Base-by-base conservation (phyloP, 768 basidiomycete genomes). In the Mycena rebaudengoi region DNA sequence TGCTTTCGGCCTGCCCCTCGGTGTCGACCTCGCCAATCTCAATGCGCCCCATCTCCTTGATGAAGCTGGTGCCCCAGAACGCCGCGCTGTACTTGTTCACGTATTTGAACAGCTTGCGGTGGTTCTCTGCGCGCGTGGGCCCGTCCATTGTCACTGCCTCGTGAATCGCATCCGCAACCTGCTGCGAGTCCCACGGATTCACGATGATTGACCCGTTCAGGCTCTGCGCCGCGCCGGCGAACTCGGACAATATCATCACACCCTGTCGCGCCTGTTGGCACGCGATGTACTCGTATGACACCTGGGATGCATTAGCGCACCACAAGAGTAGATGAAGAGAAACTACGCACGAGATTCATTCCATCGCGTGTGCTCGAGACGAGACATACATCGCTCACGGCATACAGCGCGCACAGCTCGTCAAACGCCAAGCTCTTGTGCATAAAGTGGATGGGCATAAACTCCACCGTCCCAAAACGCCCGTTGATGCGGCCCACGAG, bases 401-500 rank as follows among this genome's bases (percentile, higher is more conserved):
- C 95, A 74, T 99, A 99, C 56, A 99, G 85, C n/a, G 98, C 98
- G 62, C 95, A 96, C 8, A 99, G 86, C 74, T 99, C 98, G 74
- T 98, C 94, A 73, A 98, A 96, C 0, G 89, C 79, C 54, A 99
- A 82, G 66, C 89, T 91, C 78, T 96, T 96, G 85, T 99, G 97
- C 94, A 99, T 95, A 78, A 98, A 99, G 78, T 99, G 98, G 63
- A 99, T 99, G 7, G 98, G 98, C 95, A 98, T 98, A 75, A 97
- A 99, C 70, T 99, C 98, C 73, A 99, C 96, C 1, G 98, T 99
- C 29, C 98, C 98, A 72, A 99, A 99, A 10, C 96, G 91, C 8
- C 98, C 98, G 74, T 99, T 99, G 79, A 99, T 99, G 25, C 97
- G 89, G 2, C 98, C 98, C 29, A 99, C 98, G 49, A 99, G 88